Conservation (phyloP, 1,284 basidiomycete genomes). For the Leccinum huronense region DNA sequence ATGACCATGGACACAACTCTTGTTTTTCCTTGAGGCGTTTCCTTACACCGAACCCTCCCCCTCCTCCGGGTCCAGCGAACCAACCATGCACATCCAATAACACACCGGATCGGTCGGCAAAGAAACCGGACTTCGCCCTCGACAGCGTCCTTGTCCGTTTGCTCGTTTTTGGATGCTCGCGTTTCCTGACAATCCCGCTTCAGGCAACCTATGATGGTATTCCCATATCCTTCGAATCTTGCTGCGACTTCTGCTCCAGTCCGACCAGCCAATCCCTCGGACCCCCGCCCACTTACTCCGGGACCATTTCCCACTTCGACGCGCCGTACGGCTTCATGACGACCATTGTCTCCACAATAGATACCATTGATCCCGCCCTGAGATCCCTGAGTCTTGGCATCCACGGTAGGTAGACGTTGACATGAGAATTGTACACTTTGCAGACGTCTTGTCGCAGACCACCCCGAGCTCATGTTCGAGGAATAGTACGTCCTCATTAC, state of each 20-base stretch:
- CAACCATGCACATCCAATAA: neutral
- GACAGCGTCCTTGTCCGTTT: slow-evolving; percentile 18
- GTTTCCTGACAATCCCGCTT: slow-evolving; percentile 10
- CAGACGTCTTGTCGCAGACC: slow-evolving; percentile 37
- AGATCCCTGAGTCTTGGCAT: slow-evolving; percentile 57
- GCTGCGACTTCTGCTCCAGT: slow-evolving; percentile 32
- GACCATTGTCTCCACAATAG: slow-evolving; percentile 47
- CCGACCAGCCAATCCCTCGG: slow-evolving; percentile 23
- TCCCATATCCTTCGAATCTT: slow-evolving; percentile 34
- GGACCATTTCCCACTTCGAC: slow-evolving; percentile 28
- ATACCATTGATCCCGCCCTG: slow-evolving; percentile 46
- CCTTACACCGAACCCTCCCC: slow-evolving; percentile 11
- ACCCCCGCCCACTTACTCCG: slow-evolving; percentile 42
- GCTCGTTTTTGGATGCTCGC: neutral
- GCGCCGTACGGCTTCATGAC: slow-evolving; percentile 33
- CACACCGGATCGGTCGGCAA: slow-evolving; percentile 8
- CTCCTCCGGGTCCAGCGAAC: neutral
- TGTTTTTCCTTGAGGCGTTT: slow-evolving; percentile 28
- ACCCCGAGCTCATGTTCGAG: slow-evolving; percentile 57
- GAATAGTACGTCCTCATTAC: slow-evolving; percentile 44
- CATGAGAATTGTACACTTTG: neutral
- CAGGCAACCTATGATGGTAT: slow-evolving; percentile 21
- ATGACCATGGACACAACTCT: slow-evolving; percentile 25
- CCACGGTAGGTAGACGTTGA: slow-evolving; percentile 46
- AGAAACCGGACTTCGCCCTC: slow-evolving; percentile 1